These are phyloP conservation scores for Magnusiomyces suaveolens DNA, from an alignment of 1,139 yeast species.

Conservation along the genomic window DNA sequence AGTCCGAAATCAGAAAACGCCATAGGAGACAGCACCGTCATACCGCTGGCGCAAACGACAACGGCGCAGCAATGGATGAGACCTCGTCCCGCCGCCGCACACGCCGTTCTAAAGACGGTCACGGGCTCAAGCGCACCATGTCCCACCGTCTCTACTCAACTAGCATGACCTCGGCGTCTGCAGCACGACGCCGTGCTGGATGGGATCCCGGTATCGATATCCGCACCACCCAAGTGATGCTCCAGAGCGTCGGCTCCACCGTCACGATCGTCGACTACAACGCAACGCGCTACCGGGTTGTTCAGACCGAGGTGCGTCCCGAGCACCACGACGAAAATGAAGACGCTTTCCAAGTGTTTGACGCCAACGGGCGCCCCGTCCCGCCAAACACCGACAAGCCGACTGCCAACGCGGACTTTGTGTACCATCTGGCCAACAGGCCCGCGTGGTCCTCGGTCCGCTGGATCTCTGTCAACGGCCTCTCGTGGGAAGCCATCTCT, in stretches of 20 bases:
- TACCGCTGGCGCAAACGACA: neutral
- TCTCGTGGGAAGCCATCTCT: conserved; percentile 46
- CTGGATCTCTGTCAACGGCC: conserved; percentile 48
- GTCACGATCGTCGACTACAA: conserved; percentile 43
- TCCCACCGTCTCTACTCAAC: conserved; percentile 18
- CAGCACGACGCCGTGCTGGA: conserved; percentile 31
- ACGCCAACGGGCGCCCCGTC: neutral
- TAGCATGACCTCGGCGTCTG: conserved; percentile 16
- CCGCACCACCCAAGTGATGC: conserved; percentile 39
- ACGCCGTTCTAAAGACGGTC: conserved; percentile 3
- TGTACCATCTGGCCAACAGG: conserved; percentile 25
- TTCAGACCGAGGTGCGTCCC: conserved; percentile 27
- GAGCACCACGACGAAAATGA: conserved; percentile 7
- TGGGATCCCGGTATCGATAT: conserved; percentile 52
- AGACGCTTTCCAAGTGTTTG: neutral
- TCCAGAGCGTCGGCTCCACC: conserved; percentile 41
- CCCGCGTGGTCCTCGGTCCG: conserved; percentile 43
- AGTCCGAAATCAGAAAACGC: neutral
- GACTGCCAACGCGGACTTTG: conserved; percentile 17
- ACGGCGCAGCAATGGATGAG: neutral
- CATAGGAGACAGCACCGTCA: neutral
- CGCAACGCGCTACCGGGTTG: conserved; percentile 35
- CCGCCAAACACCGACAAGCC: neutral
- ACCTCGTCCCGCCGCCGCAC: neutral
- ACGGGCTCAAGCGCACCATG: neutral